Conservation (phyloP, 2,329 filamentous ascomycete species). For the Trematosphaeria pertusa region DNA sequence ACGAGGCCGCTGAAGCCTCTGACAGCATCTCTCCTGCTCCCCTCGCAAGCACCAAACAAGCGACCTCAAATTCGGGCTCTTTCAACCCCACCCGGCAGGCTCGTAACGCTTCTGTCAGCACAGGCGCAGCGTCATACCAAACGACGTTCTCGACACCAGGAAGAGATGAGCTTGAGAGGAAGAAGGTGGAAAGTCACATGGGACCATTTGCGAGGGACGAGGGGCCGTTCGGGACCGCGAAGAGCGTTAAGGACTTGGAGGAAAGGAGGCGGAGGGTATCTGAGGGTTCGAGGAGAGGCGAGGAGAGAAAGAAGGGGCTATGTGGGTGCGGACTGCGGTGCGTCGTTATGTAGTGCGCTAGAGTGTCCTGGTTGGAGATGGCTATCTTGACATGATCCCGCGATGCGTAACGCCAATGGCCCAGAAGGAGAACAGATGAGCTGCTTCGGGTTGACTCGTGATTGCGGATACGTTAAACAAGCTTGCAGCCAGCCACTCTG, state of each 20-base stretch:
- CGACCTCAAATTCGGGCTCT: background rate
- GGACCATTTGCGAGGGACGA: conserved; percentile 28
- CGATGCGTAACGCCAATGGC: no score
- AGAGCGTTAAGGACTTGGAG: conserved; percentile 24
- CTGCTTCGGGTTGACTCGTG: no score
- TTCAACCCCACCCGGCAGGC: background rate
- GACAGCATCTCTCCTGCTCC: background rate
- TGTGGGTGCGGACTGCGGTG: conserved; percentile 3
- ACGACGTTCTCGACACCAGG: conserved; percentile 36
- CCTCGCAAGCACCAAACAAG: background rate
- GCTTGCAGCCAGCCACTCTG: no score
- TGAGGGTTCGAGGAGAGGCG: conserved; percentile 9
- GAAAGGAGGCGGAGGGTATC: conserved; percentile 22
- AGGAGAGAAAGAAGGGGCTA: conserved; percentile 1
- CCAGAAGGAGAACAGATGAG: no score
- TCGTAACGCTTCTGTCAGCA: background rate
- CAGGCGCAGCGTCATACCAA: conserved; percentile 1
- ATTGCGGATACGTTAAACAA: no score
- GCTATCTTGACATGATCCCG: no score
- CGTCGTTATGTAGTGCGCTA: background rate
- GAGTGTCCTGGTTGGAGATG: no score
- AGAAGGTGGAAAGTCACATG: conserved; percentile 14
- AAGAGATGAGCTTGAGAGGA: conserved; percentile 41
- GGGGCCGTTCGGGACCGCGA: conserved; percentile 28
- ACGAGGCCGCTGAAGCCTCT: background rate